Evolutionary conservation across 768 basidiomycete species (phyloP).

Genomic region (Steccherinum ochraceum): DNA sequence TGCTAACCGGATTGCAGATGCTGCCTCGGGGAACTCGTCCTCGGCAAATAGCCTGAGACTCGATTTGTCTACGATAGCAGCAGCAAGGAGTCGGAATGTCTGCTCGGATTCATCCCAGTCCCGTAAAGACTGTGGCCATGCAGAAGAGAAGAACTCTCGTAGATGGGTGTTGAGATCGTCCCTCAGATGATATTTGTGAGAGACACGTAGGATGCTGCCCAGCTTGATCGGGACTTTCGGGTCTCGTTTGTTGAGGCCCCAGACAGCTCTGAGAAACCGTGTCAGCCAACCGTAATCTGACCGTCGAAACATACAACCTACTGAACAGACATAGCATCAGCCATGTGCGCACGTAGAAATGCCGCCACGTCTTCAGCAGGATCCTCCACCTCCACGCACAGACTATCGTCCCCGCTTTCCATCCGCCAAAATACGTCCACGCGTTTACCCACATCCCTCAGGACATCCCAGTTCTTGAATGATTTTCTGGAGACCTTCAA

Average conservation of each 20-base stretch:
- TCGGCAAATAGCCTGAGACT: neutral
- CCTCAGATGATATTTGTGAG: neutral
- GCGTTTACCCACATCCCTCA: neutral
- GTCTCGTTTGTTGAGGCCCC: neutral
- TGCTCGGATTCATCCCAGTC: neutral
- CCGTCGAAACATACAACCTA: neutral
- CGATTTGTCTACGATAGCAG: neutral
- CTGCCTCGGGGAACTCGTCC: conserved; percentile 11
- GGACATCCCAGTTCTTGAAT: neutral
- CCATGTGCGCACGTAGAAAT: neutral
- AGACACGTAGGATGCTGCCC: neutral
- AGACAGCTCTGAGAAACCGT: neutral
- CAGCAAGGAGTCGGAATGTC: neutral
- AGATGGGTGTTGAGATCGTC: neutral
- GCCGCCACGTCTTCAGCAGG: neutral
- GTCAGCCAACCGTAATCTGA: neutral
- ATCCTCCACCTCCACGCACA: neutral
- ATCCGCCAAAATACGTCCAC: neutral
- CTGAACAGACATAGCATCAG: neutral
- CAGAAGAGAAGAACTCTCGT: neutral
- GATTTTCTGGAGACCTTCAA: neutral
- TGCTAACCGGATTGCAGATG: conserved; percentile 13
- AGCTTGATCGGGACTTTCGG: neutral
- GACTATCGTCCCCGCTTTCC: neutral
- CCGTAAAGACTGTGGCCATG: neutral